These are phyloP conservation scores for Linnemannia schmuckeri DNA, from an alignment of 192 early-diverging fungal species.

Conservation along the genomic window DNA sequence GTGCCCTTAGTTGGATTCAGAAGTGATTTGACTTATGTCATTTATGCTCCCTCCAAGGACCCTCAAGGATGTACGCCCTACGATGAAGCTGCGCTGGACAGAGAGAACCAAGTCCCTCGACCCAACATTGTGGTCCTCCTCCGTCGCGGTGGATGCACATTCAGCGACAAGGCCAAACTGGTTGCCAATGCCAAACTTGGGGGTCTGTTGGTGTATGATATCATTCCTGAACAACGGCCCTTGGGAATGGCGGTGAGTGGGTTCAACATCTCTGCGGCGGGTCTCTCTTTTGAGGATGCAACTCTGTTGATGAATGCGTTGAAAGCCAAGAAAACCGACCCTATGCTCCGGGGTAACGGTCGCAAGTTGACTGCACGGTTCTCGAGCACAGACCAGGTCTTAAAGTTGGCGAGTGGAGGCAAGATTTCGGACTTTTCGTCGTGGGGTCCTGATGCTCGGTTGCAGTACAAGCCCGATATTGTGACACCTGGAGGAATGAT, in stretches of 20 bases:
- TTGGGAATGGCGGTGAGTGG: conserved; percentile 33
- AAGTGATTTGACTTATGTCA: conserved; percentile 22
- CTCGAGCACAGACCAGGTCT: conserved; percentile 56
- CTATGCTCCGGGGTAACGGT: not conserved
- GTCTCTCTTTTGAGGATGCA: conserved; percentile 66
- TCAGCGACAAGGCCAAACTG: conserved; percentile 70
- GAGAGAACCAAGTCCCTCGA: conserved; percentile 36
- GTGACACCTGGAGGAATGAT: conserved; percentile 73
- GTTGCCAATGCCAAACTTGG: conserved; percentile 64
- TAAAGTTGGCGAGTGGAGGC: conserved; percentile 65
- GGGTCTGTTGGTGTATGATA: conserved; percentile 66
- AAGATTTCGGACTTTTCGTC: conserved; percentile 81
- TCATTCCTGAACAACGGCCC: conserved; percentile 33
- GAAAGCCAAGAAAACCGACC: conserved; percentile 16
- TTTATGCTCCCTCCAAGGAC: conserved; percentile 17
- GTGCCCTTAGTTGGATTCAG: conserved; percentile 18
- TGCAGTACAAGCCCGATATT: conserved; percentile 73
- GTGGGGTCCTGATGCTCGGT: conserved; percentile 77
- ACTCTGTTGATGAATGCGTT: conserved; percentile 60
- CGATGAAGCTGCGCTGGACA: conserved; percentile 61
- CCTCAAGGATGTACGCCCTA: conserved; percentile 39
- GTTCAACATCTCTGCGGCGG: conserved; percentile 67
- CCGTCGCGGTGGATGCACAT: conserved; percentile 76
- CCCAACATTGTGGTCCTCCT: conserved; percentile 72
- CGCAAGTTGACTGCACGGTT: conserved; percentile 55